phyloP scores from a whole-genome alignment of 2,329 filamentous ascomycete species.

The Xylogone sp. region DNA sequence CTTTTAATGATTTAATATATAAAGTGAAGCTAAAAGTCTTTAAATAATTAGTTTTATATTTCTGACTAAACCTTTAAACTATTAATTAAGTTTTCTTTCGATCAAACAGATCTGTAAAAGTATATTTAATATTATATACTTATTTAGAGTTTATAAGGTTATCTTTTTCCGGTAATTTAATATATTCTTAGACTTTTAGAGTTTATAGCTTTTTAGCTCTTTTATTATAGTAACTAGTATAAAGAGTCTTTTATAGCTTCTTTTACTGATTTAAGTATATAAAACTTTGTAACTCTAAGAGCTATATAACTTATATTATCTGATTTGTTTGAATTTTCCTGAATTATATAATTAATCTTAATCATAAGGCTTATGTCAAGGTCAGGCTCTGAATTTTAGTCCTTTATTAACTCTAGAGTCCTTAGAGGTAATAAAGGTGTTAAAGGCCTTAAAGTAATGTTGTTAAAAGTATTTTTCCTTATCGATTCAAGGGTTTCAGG shows the following conservation, averaged over 20 bases:
- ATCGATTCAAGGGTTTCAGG: too few relatives aligned
- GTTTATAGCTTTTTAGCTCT: neutral
- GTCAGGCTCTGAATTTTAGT: too few relatives aligned
- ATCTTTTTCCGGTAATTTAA: conserved; percentile 15
- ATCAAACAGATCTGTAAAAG: neutral
- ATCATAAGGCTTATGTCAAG: too few relatives aligned
- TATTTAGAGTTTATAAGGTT: conserved; percentile 21
- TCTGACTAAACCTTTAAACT: neutral
- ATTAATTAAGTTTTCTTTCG: neutral
- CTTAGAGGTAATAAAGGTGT: too few relatives aligned
- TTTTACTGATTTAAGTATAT: neutral
- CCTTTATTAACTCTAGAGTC: too few relatives aligned
- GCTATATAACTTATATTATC: neutral
- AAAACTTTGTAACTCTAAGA: neutral
- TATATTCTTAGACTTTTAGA: neutral
- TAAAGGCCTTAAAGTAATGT: too few relatives aligned
- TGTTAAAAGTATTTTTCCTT: too few relatives aligned
- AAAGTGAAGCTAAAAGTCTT: neutral
- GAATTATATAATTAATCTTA: too few relatives aligned
- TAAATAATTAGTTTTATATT: neutral
- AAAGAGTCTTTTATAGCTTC: neutral
- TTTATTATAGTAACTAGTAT: neutral
- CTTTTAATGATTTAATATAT: neutral
- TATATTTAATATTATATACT: conserved; percentile 8
- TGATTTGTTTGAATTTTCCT: neutral